Evolutionary conservation across 441 rosid genomes (phyloP).

Genomic region (Gossypium lobatum): DNA sequence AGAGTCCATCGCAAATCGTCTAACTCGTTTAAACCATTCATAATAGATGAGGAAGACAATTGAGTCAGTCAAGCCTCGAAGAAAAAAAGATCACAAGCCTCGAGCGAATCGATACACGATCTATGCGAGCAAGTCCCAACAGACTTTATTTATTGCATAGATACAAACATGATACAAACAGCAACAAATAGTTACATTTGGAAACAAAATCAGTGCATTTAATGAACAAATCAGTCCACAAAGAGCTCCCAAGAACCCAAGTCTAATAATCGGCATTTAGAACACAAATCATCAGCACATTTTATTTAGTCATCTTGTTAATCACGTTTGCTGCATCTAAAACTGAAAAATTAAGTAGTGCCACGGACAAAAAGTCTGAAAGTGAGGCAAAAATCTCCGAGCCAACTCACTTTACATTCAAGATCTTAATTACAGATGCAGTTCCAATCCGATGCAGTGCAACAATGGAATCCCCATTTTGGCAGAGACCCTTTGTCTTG

Average conservation of each 20-base stretch:
- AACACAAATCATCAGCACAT: background rate
- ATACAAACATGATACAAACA: background rate
- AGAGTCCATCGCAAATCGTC: too few species aligned
- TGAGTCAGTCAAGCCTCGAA: too few species aligned
- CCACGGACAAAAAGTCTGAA: background rate
- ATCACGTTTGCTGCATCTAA: background rate
- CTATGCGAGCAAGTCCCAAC: too few species aligned
- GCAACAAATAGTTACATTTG: background rate
- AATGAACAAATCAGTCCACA: background rate
- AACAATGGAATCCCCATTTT: constrained; percentile 74
- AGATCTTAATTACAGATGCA: constrained; percentile 86
- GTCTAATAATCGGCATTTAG: background rate
- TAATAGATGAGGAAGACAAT: too few species aligned
- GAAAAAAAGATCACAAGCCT: too few species aligned
- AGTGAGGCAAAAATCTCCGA: background rate
- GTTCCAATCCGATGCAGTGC: constrained; percentile 81
- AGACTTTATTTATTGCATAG: too few species aligned
- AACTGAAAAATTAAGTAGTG: constrained; percentile 4
- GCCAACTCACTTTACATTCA: constrained; percentile 57
- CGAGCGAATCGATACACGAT: too few species aligned
- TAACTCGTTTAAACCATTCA: too few species aligned
- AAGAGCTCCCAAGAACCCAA: background rate
- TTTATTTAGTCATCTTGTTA: background rate
- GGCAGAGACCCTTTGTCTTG: constrained; percentile 60
- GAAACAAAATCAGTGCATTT: background rate